These are phyloP conservation scores for Termitomyces sp. DNA, from an alignment of 768 basidiomycete genomes.

Conservation along the genomic window DNA sequence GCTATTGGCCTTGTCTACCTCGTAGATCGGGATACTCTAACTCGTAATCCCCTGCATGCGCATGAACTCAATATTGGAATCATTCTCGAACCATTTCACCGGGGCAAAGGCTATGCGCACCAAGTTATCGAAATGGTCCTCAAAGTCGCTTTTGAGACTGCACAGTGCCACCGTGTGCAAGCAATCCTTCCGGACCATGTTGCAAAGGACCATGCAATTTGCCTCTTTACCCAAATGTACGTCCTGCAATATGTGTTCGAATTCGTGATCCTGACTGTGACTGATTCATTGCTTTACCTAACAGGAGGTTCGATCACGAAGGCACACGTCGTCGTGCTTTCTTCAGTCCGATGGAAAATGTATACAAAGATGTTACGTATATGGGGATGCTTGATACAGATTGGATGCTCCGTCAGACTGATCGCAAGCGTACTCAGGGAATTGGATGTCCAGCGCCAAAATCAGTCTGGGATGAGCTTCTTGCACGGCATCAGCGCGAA, in stretches of 20 bases:
- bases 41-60: conserved; percentile 25
- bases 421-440: not conserved
- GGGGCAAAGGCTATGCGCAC: conserved; percentile 40
- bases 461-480: conserved; percentile 61
- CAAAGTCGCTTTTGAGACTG: conserved; percentile 42
- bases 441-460: conserved; percentile 27
- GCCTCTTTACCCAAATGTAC: conserved; percentile 45
- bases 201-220: conserved; percentile 38
- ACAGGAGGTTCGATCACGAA: conserved; percentile 59
- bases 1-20: conserved; percentile 45
- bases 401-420: conserved; percentile 37
- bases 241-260: conserved; percentile 6
- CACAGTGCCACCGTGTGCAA: conserved; percentile 49
- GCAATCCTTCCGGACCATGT: conserved; percentile 45
- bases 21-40: conserved; percentile 22
- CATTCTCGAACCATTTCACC: conserved; percentile 34
- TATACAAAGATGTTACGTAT: conserved; percentile 61
- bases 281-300: conserved; percentile 1
- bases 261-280: not conserved
- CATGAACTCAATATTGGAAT: conserved; percentile 57
- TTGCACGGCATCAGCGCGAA: conserved; percentile 54
- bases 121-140: conserved; percentile 44
- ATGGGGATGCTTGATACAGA: conserved; percentile 62
- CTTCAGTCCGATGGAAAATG: conserved; percentile 35
- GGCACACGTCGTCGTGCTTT: conserved; percentile 57